These are phyloP conservation scores for Gossypium rotundifolium DNA, from an alignment of 345 rosid species.

Conservation along the genomic window DNA sequence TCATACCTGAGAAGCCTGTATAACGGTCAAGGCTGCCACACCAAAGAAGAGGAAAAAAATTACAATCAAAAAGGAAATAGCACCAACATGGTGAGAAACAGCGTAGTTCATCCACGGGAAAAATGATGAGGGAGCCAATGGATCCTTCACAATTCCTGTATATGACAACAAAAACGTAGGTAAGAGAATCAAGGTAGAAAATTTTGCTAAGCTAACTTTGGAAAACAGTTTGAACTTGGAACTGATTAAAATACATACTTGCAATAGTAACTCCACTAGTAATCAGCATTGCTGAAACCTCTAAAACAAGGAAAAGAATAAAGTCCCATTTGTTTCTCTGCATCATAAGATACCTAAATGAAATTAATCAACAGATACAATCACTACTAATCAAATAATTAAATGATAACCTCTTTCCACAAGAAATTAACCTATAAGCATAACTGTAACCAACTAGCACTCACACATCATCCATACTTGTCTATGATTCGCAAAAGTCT, in stretches of 20 bases:
- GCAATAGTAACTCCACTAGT: slow-evolving; percentile 82
- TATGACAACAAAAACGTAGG: slow-evolving; percentile 3
- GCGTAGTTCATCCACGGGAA: slow-evolving; percentile 63
- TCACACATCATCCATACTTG: not conserved
- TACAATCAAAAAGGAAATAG: slow-evolving; percentile 58
- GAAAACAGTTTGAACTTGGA: slow-evolving; percentile 12
- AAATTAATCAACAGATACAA: slow-evolving; percentile 11
- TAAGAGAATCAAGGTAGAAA: not conserved
- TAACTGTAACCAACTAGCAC: not conserved
- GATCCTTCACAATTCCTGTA: slow-evolving; percentile 81
- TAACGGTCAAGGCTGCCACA: slow-evolving; percentile 65
- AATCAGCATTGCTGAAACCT: slow-evolving; percentile 81
- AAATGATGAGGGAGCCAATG: slow-evolving; percentile 68
- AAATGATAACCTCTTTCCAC: not conserved
- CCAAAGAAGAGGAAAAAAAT: slow-evolving; percentile 83
- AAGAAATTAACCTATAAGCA: slow-evolving; percentile 1
- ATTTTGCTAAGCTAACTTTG: not conserved
- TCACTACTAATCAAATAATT: not conserved
- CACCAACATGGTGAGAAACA: slow-evolving; percentile 52
- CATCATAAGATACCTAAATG: slow-evolving; percentile 20
- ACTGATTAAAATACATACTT: slow-evolving; percentile 48
- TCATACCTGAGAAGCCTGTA: slow-evolving; percentile 88
- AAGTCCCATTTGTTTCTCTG: slow-evolving; percentile 99
- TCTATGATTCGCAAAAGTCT: too few species aligned
- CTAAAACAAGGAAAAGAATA: slow-evolving; percentile 79